Base-by-base conservation (phyloP, 371 early-diverging fungal genomes). In the Mucor irregularis region DNA sequence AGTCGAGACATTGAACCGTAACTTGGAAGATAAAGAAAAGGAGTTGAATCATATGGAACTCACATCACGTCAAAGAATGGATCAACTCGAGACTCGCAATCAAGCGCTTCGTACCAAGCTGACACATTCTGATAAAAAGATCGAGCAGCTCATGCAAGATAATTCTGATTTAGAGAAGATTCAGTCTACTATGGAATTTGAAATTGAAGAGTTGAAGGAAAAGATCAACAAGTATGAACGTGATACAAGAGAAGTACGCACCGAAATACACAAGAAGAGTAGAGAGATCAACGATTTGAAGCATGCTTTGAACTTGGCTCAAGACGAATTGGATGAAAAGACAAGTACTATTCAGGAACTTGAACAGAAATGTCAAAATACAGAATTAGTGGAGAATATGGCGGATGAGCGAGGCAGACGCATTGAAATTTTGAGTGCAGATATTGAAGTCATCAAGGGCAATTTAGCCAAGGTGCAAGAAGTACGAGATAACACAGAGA, bases 381-480 rank as follows among this genome's bases (percentile, higher is more conserved):
- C 47, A 24, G 48, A 30, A 7, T 30, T 46, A 5, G 35, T 48
- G 24, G 48, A 53, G 10, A 19, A 17, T 40, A 28, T 52, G 11
- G 43, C 53, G 2, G 43, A 52, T 17, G 58, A 57, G 26, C 29
- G 63, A 34, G 47, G 40, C 5, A 28, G 25, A 19, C 39, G 57
- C 11, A 57, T 63, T 9, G 9, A 14, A 16, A 42, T 53, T 10
- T 21, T 63, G 28, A 58, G 58, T 17, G 16, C 19, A 5, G 43
- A 48, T 4, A 54, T 63, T 1, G 29, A 40, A 1, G 17, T 14
- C 3, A 57, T 63, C 9, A 17, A 30, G 16, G 24, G 29, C 2
- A 40, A 52, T 19, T 26, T 63, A 14, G 13, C 21, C 19, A 43
- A 22, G 24, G 63, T 58, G 0, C 28, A 21, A 0, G 61, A 61